Base-by-base conservation (phyloP, 208 protist genomes). In the Wallacemonas sp. region DNA sequence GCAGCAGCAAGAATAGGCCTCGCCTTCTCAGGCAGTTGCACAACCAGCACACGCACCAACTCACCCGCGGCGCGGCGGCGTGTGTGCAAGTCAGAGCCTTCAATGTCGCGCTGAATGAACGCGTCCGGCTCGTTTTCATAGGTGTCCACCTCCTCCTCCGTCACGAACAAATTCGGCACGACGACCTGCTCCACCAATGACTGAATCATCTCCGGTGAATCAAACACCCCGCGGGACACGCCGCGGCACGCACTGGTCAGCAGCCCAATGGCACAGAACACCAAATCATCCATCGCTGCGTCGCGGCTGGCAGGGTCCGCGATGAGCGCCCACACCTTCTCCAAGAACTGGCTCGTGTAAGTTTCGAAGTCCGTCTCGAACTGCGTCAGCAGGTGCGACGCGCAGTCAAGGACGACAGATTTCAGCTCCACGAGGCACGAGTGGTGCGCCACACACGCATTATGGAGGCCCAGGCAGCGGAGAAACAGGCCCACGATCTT, bases 101-200 rank as follows among this genome's bases (percentile, higher is more conserved):
- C 98, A 60, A 99, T 94, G 73, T 99, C 97, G 9, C 81, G 75
- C 58, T 97, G 84, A 34, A 99, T 98, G 76, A 98, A 99, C 68
- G 97, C 95, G 68, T 99, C 93, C 15, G 87, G 71, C n/a, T 98
- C 91, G 32, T 94, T 72, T 50, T 92, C 82, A 68, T 97, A 99
- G 2, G 93, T 58, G 38, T 98, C 97, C 55, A 97, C 63, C 57
- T 99, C 97, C 26, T 82, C 74, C 36, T 97, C 82, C n/a, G 55
- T 62, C 17, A 98, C 67, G 13, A 63, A 39, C 36, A 99, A 83
- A 61, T 98, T 99, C 27, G 98, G 98, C 24, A 97, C 76, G 44
- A 99, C 79, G 44, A 99, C 88, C 36, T 96, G 75, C 52, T 97
- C 78, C 50, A 97, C 82, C 44, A 99, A 89, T 27, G 65, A 78